phyloP scores from a whole-genome alignment of 2,329 filamentous ascomycete species.

The Paraphoma chrysanthemicola region DNA sequence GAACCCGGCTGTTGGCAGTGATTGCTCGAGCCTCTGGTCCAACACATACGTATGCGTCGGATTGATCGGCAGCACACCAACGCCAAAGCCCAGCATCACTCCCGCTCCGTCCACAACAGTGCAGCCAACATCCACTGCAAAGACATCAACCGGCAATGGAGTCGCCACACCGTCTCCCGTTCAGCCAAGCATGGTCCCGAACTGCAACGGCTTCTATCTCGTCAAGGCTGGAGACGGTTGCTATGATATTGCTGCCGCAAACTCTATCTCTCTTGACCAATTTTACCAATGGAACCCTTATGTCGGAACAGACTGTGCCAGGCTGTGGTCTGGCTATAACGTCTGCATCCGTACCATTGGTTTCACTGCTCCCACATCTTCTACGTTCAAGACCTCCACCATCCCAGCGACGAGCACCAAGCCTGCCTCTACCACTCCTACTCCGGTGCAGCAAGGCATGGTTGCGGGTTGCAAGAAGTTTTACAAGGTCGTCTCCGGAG shows the following conservation, averaged over 20 bases:
- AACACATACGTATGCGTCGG: neutral
- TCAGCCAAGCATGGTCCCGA: neutral
- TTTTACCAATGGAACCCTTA: slow-evolving; percentile 1
- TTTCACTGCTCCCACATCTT: too few relatives aligned
- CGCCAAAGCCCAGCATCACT: neutral
- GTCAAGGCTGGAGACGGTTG: slow-evolving; percentile 1
- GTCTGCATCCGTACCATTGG: neutral
- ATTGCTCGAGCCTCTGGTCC: neutral
- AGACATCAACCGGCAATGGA: neutral
- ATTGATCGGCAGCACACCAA: neutral
- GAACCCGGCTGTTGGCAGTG: neutral
- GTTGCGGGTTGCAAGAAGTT: neutral
- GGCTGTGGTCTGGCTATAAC: neutral
- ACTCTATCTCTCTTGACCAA: slow-evolving; percentile 1
- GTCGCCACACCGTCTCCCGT: neutral
- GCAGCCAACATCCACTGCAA: neutral
- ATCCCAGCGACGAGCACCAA: too few relatives aligned
- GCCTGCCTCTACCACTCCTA: neutral
- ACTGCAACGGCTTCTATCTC: slow-evolving; percentile 2
- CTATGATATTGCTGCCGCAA: slow-evolving; percentile 1
- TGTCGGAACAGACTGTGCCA: neutral
- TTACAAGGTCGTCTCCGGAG: neutral
- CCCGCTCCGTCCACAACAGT: neutral
- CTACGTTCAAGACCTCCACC: too few relatives aligned
- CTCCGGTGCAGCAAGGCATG: neutral